phyloP scores from a whole-genome alignment of 176 grass and related monocot genomes.

The Cenchrus purpureus region DNA sequence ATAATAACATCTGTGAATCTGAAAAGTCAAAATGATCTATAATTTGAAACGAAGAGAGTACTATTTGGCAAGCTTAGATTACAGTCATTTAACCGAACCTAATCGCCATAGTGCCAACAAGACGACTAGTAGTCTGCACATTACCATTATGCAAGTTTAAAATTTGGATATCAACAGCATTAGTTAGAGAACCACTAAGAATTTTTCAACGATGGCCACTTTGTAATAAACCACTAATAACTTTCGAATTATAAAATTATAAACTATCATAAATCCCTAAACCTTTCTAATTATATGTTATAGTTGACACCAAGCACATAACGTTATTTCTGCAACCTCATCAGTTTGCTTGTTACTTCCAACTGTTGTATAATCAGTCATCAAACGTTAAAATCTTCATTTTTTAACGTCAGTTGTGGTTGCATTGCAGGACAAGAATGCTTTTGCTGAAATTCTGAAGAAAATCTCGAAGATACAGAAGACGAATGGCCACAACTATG shows the following conservation, averaged over 20 bases:
- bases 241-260: background rate
- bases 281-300: slow-evolving; percentile 11
- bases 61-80: too few species aligned
- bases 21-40: too few species aligned
- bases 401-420: background rate
- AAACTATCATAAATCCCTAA: background rate
- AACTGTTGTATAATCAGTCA: background rate
- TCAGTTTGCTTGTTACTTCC: background rate
- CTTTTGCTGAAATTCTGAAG: slow-evolving; percentile 76
- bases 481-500: slow-evolving; percentile 72
- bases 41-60: too few species aligned
- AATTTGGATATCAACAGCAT: background rate
- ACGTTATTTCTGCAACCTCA: background rate
- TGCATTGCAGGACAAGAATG: slow-evolving; percentile 65
- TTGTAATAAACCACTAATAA: background rate
- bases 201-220: background rate
- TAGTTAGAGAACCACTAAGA: background rate
- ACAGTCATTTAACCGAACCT: too few species aligned
- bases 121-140: too few species aligned
- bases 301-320: slow-evolving; percentile 1
- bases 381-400: background rate
- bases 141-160: background rate
- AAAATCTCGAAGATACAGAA: slow-evolving; percentile 88
- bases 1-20: too few species aligned
- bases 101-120: too few species aligned